A percentile compares a stretch with the other conserved stretches of the same genome.
Conservation (phyloP, 2,329 filamentous ascomycete genomes). For the Colletotrichum salicis region DNA sequence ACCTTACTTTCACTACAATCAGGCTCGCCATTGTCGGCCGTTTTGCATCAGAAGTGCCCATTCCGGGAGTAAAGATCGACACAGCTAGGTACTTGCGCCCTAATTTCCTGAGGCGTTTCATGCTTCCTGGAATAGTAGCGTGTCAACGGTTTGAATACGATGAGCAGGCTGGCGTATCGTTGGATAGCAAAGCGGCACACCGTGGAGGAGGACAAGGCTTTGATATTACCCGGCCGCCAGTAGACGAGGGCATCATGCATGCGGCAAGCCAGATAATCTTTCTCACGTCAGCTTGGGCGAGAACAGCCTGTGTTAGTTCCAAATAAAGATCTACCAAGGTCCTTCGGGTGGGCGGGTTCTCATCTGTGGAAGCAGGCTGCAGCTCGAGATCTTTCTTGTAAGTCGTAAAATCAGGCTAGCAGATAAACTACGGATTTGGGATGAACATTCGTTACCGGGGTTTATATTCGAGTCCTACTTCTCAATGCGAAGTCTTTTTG, state of each 20-base stretch:
- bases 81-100: background rate
- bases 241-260: background rate
- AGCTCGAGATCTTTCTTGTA: background rate
- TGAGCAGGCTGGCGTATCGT: background rate
- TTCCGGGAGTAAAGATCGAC: background rate
- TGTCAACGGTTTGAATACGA: fast-evolving
- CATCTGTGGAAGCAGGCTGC: background rate
- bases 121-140: background rate
- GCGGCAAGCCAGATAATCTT: background rate
- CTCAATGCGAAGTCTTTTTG: background rate
- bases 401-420: background rate
- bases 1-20: background rate
- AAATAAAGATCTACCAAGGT: background rate
- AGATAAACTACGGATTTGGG: background rate
- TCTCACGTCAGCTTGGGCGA: background rate
- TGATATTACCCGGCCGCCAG: background rate
- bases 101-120: background rate
- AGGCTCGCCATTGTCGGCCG: background rate
- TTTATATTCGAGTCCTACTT: background rate
- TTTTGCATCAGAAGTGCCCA: background rate
- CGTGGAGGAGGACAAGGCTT: background rate
- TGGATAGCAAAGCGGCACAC: background rate
- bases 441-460: background rate
- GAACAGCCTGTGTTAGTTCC: background rate
- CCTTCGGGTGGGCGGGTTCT: background rate